These are phyloP conservation scores for Ustilago trichophora DNA, from an alignment of 1,284 basidiomycete genomes.

Conservation along the genomic window DNA sequence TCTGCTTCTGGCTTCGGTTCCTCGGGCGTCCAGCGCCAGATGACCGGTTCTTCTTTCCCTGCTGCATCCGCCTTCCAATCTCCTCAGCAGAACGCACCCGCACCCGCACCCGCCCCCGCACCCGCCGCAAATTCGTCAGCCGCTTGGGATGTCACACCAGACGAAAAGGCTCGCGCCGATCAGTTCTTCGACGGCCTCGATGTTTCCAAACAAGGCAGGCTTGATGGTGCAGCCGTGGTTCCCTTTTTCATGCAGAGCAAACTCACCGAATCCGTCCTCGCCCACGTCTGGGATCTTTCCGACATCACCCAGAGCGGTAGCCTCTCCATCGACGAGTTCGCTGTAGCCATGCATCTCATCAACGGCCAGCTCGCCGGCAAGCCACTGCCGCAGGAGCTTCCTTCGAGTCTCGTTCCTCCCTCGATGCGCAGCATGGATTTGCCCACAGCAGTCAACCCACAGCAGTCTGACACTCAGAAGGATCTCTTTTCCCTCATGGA, in stretches of 20 bases:
- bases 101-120: slow-evolving; percentile 6
- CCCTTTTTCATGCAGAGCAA: slow-evolving; percentile 95
- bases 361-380: slow-evolving; percentile 85
- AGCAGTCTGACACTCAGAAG: slow-evolving; percentile 64
- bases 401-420: slow-evolving; percentile 81
- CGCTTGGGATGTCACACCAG: slow-evolving; percentile 84
- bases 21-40: slow-evolving; percentile 35
- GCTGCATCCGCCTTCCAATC: slow-evolving; percentile 71
- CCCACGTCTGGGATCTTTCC: slow-evolving; percentile 93
- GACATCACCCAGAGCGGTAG: slow-evolving; percentile 89
- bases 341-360: slow-evolving; percentile 94
- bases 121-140: slow-evolving; percentile 10
- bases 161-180: slow-evolving; percentile 84
- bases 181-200: slow-evolving; percentile 86
- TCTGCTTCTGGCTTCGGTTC: slow-evolving; percentile 42
- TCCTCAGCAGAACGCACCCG: slow-evolving; percentile 61
- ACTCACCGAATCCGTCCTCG: slow-evolving; percentile 82
- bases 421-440: slow-evolving; percentile 71
- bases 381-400: slow-evolving; percentile 76
- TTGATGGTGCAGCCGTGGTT: slow-evolving; percentile 93
- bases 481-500: slow-evolving; percentile 72
- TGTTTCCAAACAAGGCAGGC: slow-evolving; percentile 77
- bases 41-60: slow-evolving; percentile 45
- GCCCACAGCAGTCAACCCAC: slow-evolving; percentile 58
- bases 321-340: slow-evolving; percentile 91